phyloP scores from a whole-genome alignment of 352 stramenopile genomes.

The Plasmopara halstedii region DNA sequence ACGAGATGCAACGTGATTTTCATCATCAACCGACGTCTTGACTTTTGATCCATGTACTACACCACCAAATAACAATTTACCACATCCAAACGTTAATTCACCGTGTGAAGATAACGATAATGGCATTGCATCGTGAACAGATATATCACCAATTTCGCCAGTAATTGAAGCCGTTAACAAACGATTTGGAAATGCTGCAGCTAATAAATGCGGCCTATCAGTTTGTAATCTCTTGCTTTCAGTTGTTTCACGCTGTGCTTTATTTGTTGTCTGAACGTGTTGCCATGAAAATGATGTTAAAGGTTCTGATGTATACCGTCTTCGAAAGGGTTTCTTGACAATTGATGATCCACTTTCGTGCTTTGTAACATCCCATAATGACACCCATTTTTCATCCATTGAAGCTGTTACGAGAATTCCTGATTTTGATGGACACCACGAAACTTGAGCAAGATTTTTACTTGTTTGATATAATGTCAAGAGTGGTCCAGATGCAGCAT shows the following conservation, averaged over 20 bases:
- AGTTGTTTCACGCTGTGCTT: constrained; percentile 12
- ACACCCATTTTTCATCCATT: constrained; percentile 74
- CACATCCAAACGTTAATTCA: constrained; percentile 69
- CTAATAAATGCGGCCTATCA: constrained; percentile 29
- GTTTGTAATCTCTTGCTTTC: constrained; percentile 17
- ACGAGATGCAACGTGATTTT: constrained; percentile 11
- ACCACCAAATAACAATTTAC: constrained; percentile 57
- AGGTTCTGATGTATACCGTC: constrained; percentile 70
- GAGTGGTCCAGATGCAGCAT: constrained; percentile 50
- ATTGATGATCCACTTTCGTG: constrained; percentile 35
- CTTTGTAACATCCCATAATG: constrained; percentile 74
- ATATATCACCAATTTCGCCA: constrained; percentile 81
- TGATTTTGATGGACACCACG: constrained; percentile 77
- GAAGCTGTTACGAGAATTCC: constrained; percentile 75
- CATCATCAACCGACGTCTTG: too few species aligned
- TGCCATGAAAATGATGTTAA: constrained; percentile 81
- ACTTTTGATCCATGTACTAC: constrained; percentile 23
- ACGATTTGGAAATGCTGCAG: constrained; percentile 72
- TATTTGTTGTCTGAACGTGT: constrained; percentile 33
- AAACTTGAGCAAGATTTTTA: constrained; percentile 68
- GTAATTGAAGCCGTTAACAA: constrained; percentile 62
- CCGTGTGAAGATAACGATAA: constrained; percentile 67
- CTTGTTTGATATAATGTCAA: constrained; percentile 65
- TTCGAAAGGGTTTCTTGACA: constrained; percentile 67
- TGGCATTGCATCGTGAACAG: constrained; percentile 81